Base-by-base conservation (phyloP, 768 basidiomycete species). In the Terana coerulea region DNA sequence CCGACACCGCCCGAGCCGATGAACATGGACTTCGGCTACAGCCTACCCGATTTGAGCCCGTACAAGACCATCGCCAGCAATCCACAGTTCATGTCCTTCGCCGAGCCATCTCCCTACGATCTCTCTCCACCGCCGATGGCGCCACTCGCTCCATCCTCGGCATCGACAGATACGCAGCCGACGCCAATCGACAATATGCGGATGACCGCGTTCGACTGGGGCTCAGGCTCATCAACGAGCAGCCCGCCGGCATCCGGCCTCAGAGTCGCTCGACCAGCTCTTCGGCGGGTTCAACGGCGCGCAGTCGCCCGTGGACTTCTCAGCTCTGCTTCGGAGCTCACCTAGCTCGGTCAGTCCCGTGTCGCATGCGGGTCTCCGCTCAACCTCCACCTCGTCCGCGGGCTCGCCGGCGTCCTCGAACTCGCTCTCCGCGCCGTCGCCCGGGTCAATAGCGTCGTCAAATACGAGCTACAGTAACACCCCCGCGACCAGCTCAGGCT, bases 41-140 rank as follows among this genome's bases (percentile, higher is more conserved):
- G 81, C 26, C 47, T 44, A 28, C 53, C 53, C 41, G 67, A 70
- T 47, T 70, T 71, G 29, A 71, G 74, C 5, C 77, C 82, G 1
- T 91, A 81, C 67, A 91, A 86, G 51, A 89, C 87, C 10, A 84
- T 94, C 51, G 89, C 89, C 44, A 83, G 77, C 69, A 91, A 91
- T 56, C 89, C 91, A 1, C 76, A 83, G 69, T 91, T 86, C 73
- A 89, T 88, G 74, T 88, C 89, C n/a, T 86, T 86, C 63, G 79
- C 84, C 8, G 73, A 74, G 47, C 69, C 74, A 9, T 62, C 56
- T 19, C 58, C 59, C 31, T 53, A 52, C 24, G 66, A 67, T 49
- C 53, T 55, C 31, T 45, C 57, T 7, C 47, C 43, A 45, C 52
- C 55, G 35, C 56, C 46, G 51, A 47, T 59, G 43, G 21, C 57